Conservation (phyloP, 495 filamentous ascomycete genomes). For the Aspergillus baeticus region DNA sequence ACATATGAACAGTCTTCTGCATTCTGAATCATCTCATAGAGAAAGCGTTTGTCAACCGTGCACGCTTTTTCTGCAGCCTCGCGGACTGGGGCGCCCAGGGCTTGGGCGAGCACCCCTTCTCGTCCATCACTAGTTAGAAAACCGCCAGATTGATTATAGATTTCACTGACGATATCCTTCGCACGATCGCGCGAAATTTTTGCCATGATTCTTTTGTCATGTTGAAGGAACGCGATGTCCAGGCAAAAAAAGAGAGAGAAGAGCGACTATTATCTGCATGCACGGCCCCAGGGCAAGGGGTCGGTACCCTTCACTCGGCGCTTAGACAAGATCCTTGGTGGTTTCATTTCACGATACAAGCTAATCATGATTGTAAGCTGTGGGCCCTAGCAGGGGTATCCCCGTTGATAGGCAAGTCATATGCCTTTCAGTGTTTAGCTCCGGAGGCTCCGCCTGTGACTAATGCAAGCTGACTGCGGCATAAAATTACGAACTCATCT, state of each 20-base stretch:
- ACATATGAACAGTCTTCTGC: background rate
- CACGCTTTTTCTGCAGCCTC: conserved; percentile 1
- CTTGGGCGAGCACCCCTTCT: background rate
- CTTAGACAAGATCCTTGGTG: no score
- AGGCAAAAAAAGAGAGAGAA: background rate
- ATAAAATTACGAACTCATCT: conserved; percentile 2
- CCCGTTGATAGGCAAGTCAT: no score
- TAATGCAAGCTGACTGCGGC: conserved; percentile 4
- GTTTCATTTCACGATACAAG: no score
- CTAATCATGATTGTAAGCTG: background rate
- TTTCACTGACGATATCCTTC: conserved; percentile 1
- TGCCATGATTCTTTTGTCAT: background rate
- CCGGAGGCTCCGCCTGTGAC: background rate
- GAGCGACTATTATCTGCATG: background rate
- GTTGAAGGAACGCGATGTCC: no score
- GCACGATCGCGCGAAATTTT: background rate
- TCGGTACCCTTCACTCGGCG: no score
- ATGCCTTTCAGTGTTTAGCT: background rate
- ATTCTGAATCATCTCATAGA: conserved; percentile 11
- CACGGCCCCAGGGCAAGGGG: no score
- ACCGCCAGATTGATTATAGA: conserved; percentile 6
- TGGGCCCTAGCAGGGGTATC: no score
- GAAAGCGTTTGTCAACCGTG: background rate
- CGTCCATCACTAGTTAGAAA: background rate
- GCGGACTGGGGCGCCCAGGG: background rate